These are phyloP conservation scores for Tricholoma bakamatsutake DNA, from an alignment of 768 basidiomycete species.

Conservation along the genomic window DNA sequence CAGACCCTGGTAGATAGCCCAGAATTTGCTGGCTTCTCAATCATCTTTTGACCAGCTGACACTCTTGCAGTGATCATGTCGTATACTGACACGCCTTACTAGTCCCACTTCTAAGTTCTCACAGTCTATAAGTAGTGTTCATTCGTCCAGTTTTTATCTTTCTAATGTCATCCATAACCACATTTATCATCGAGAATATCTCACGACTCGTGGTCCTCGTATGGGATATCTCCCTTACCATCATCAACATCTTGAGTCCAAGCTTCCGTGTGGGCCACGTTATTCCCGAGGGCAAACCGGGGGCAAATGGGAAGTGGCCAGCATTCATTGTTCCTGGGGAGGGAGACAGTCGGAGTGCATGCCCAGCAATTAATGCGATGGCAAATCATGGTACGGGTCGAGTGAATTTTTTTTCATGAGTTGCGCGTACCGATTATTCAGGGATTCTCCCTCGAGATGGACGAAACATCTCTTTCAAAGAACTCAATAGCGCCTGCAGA, in stretches of 20 bases:
- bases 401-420: not conserved
- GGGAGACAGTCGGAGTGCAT: conserved; percentile 63
- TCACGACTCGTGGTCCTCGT: conserved; percentile 24
- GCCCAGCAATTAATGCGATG: conserved; percentile 72
- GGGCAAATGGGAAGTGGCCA: conserved; percentile 59
- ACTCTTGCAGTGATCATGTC: no score
- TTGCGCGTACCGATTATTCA: conserved; percentile 1
- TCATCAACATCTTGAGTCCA: conserved; percentile 44
- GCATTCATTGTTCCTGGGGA: conserved; percentile 50
- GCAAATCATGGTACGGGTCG: conserved; percentile 63
- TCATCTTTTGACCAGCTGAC: no score
- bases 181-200: not conserved
- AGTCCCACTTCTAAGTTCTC: no score
- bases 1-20: no score
- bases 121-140: no score
- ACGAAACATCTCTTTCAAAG: conserved; percentile 55
- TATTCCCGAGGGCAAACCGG: conserved; percentile 44
- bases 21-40: no score
- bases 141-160: not conserved
- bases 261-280: conserved; percentile 46
- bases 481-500: conserved; percentile 34
- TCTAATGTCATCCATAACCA: not conserved
- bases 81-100: no score
- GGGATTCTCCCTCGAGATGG: conserved; percentile 63
- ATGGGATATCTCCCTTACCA: conserved; percentile 45